phyloP scores from a whole-genome alignment of 179 eudicot genomes.

The Beta corolliflora region DNA sequence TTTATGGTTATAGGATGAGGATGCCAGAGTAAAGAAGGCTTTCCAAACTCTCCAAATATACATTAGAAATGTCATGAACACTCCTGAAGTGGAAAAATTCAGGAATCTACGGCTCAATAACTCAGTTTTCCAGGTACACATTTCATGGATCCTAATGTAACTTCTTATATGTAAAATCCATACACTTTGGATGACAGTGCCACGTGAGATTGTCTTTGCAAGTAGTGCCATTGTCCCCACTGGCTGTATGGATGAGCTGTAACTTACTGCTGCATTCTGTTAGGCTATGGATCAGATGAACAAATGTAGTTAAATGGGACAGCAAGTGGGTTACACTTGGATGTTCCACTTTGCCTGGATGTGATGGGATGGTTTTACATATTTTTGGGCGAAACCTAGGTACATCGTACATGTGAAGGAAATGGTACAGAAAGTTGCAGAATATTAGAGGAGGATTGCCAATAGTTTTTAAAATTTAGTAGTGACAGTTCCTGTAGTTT shows the following conservation, averaged over 20 bases:
- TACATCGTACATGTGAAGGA: not conserved
- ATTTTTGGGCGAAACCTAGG: not conserved
- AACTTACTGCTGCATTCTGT: not conserved
- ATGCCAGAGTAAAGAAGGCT: conserved; percentile 56
- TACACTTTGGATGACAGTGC: too few species aligned
- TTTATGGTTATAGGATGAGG: conserved; percentile 48
- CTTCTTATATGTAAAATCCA: too few species aligned
- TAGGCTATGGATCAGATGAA: not conserved
- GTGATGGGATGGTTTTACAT: not conserved
- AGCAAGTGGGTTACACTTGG: too few species aligned
- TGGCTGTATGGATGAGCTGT: not conserved
- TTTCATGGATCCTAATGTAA: not conserved
- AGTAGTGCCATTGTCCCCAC: too few species aligned
- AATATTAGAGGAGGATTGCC: not conserved
- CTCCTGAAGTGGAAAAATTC: conserved; percentile 70
- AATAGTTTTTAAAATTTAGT: not conserved
- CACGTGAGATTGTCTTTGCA: too few species aligned
- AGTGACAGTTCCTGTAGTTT: not conserved
- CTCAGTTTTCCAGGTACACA: conserved; percentile 72
- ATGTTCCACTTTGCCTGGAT: not conserved
- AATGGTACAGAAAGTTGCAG: not conserved
- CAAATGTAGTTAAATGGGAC: not conserved
- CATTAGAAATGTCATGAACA: conserved; percentile 52
- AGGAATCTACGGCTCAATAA: conserved; percentile 67
- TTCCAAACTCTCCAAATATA: conserved; percentile 72